Evolutionary conservation across 805 yeast species (phyloP).

Genomic region (Millerozyma miso): DNA sequence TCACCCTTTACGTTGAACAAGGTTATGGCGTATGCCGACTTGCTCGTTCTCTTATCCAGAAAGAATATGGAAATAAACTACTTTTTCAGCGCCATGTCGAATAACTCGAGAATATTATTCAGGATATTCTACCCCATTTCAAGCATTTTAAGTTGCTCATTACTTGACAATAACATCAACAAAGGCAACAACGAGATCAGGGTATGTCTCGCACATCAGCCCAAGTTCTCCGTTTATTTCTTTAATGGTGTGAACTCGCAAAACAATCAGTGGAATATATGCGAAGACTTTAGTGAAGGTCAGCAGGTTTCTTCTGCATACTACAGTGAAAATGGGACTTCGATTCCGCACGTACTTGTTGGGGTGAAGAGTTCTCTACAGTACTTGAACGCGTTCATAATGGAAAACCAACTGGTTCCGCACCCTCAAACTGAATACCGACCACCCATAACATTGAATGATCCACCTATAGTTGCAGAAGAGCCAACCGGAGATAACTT

Average conservation of each 20-base stretch:
- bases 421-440: constrained; percentile 6
- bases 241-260: constrained; percentile 49
- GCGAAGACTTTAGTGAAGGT: constrained; percentile 82
- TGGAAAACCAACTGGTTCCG: constrained; percentile 30
- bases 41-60: constrained; percentile 65
- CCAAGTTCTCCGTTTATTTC: constrained; percentile 76
- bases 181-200: constrained; percentile 45
- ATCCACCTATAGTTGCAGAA: constrained; percentile 3
- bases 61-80: constrained; percentile 71
- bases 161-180: constrained; percentile 44
- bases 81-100: constrained; percentile 70
- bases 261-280: constrained; percentile 70
- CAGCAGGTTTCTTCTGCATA: constrained; percentile 73
- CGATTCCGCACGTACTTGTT: constrained; percentile 64
- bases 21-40: constrained; percentile 65
- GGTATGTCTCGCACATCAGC: constrained; percentile 52
- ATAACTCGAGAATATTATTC: constrained; percentile 63
- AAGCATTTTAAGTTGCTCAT: constrained; percentile 55
- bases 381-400: constrained; percentile 50
- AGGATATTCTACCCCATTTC: constrained; percentile 68
- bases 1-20: constrained; percentile 64
- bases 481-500: constrained; percentile 3
- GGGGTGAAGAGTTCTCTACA: constrained; percentile 51
- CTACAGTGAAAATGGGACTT: constrained; percentile 49
- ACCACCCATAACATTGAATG: constrained; percentile 7